Percentiles rank a stretch among this genome's conserved stretches.
These are phyloP conservation scores for Neonectria neomacrospora DNA, from an alignment of 2,329 filamentous ascomycete species.

Conservation along the genomic window DNA sequence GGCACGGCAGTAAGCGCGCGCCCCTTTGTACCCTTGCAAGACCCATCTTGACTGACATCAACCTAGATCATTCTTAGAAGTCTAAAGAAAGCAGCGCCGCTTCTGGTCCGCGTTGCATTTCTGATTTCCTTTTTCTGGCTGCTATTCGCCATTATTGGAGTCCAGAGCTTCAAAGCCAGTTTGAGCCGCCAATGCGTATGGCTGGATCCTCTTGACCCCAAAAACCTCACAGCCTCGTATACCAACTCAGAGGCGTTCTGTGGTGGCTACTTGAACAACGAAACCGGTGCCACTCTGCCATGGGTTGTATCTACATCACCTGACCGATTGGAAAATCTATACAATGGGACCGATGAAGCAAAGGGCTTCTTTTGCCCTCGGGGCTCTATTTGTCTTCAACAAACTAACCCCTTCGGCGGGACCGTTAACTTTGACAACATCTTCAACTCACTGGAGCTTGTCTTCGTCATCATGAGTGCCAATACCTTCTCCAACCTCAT, in stretches of 20 bases:
- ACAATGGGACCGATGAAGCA: slow-evolving; percentile 60
- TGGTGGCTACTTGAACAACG: slow-evolving; percentile 79
- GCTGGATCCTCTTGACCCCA: slow-evolving; percentile 71
- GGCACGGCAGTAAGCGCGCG: slow-evolving; percentile 80
- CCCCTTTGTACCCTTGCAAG: not conserved
- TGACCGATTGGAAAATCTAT: slow-evolving; percentile 58
- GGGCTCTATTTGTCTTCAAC: slow-evolving; percentile 85
- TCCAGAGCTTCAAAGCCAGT: slow-evolving; percentile 94
- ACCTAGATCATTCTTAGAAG: slow-evolving; percentile 87
- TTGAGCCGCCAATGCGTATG: slow-evolving; percentile 81
- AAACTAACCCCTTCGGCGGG: slow-evolving; percentile 79
- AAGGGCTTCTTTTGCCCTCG: slow-evolving; percentile 92
- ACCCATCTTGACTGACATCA: slow-evolving; percentile 22
- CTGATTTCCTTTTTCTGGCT: slow-evolving; percentile 98
- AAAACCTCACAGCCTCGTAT: slow-evolving; percentile 65
- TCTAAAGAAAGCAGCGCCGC: slow-evolving; percentile 92
- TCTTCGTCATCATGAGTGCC: slow-evolving; percentile 98
- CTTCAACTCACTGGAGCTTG: slow-evolving; percentile 87
- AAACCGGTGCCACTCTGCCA: slow-evolving; percentile 66
- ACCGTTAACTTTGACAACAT: slow-evolving; percentile 98
- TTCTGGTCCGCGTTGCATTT: slow-evolving; percentile 92
- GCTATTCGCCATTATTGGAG: slow-evolving; percentile 93
- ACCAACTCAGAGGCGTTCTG: slow-evolving; percentile 80
- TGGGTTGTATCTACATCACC: slow-evolving; percentile 69
- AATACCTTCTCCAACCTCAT: slow-evolving; percentile 97